phyloP scores from a whole-genome alignment of 805 yeast species.

The Spathaspora girioi region DNA sequence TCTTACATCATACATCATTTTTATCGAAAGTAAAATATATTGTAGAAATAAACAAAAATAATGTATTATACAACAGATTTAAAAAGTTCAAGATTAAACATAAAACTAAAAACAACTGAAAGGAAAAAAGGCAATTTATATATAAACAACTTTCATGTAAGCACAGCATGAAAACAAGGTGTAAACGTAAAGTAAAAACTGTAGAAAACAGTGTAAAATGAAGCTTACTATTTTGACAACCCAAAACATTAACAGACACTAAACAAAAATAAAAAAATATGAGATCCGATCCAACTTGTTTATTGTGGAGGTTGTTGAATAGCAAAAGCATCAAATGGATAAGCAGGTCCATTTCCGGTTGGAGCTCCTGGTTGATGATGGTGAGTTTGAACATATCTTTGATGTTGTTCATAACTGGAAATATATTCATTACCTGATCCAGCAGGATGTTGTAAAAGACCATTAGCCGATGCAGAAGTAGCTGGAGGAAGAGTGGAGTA shows the following conservation, averaged over 20 bases:
- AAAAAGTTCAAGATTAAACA: neutral
- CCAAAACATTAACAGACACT: neutral
- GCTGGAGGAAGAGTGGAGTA: conserved; percentile 5
- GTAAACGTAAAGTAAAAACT: neutral
- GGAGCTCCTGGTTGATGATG: conserved; percentile 5
- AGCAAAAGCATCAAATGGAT: conserved; percentile 1
- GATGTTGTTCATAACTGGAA: conserved; percentile 3
- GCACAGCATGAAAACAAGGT: neutral
- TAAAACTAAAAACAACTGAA: neutral
- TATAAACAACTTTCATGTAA: neutral
- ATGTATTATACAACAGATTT: neutral
- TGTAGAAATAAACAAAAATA: neutral
- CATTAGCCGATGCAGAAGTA: neutral
- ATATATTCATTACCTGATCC: conserved; percentile 9
- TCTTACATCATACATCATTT: neutral
- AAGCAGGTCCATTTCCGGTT: neutral
- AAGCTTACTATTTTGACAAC: neutral
- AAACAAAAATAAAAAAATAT: neutral
- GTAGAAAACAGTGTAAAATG: neutral
- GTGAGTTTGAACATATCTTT: conserved; percentile 6
- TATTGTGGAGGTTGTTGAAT: conserved; percentile 4
- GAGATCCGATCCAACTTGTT: neutral
- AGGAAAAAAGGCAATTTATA: neutral
- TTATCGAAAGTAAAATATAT: neutral
- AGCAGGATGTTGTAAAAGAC: conserved; percentile 8